Conservation (phyloP, 257 asterid species). For the Ajuga chamaepitys region DNA sequence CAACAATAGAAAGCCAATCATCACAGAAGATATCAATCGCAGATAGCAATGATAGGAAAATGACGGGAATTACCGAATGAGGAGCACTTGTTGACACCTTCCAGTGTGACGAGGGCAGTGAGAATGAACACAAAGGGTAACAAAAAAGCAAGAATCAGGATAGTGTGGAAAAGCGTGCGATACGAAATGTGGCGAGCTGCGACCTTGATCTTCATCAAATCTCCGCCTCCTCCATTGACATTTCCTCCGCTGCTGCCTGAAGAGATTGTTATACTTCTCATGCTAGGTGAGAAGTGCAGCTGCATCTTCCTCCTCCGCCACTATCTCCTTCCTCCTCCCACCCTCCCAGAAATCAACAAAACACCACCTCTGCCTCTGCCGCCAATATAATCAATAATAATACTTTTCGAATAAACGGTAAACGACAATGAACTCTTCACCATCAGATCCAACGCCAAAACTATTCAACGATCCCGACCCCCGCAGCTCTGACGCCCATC, state of each 20-base stretch:
- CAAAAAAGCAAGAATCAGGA: slow-evolving; percentile 73
- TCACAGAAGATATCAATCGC: not conserved
- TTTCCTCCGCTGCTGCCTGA: slow-evolving; percentile 53
- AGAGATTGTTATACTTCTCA: slow-evolving; percentile 98
- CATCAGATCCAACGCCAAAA: slow-evolving; percentile 37
- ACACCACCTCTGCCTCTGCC: slow-evolving; percentile 20
- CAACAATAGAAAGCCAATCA: not conserved
- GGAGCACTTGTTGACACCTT: slow-evolving; percentile 99
- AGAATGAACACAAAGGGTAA: slow-evolving; percentile 93
- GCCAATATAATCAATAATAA: slow-evolving; percentile 10
- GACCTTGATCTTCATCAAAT: slow-evolving; percentile 91
- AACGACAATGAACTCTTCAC: slow-evolving; percentile 21
- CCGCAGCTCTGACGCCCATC: slow-evolving; percentile 24
- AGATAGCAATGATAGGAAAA: not conserved
- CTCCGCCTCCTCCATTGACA: slow-evolving; percentile 53
- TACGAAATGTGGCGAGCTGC: slow-evolving; percentile 85
- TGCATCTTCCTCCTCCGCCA: slow-evolving; percentile 81
- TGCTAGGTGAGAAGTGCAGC: slow-evolving; percentile 99
- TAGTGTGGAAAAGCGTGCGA: slow-evolving; percentile 73
- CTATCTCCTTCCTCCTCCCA: slow-evolving; percentile 20
- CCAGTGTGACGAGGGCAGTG: slow-evolving; percentile 87
- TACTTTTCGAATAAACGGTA: not conserved
- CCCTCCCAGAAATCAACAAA: slow-evolving; percentile 22
- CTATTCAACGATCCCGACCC: slow-evolving; percentile 28
- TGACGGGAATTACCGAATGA: slow-evolving; percentile 52